phyloP scores from a whole-genome alignment of 345 rosid genomes.

The Arabidopsis thaliana region DNA sequence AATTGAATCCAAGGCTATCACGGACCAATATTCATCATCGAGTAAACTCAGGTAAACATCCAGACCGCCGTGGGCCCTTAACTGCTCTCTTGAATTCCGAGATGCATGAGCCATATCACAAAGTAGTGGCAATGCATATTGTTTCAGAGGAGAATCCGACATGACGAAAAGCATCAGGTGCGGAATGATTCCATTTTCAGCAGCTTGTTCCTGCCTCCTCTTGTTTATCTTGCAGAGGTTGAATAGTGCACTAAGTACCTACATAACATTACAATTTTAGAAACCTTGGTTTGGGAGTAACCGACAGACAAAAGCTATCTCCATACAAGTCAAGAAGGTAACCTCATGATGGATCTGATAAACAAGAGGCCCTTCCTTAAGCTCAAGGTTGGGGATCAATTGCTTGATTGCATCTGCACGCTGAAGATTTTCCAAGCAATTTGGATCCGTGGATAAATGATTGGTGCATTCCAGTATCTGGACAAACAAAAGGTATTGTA shows the following conservation, averaged over 20 bases:
- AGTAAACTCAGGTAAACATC: constrained; percentile 93
- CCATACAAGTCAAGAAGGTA: constrained; percentile 41
- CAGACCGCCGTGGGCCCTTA: constrained; percentile 95
- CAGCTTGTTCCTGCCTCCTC: constrained; percentile 99
- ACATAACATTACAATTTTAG: constrained; percentile 35
- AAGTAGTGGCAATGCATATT: constrained; percentile 81
- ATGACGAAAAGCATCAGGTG: constrained; percentile 89
- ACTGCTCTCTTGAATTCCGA: constrained; percentile 94
- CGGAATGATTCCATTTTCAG: constrained; percentile 98
- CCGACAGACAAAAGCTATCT: constrained; percentile 5
- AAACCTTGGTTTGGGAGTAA: not conserved
- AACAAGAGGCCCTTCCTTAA: constrained; percentile 81
- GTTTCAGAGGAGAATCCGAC: constrained; percentile 80
- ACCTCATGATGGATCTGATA: constrained; percentile 86
- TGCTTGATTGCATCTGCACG: constrained; percentile 96
- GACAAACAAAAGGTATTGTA: constrained; percentile 30
- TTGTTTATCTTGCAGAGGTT: constrained; percentile 99
- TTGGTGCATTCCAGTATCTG: constrained; percentile 89
- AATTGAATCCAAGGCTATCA: constrained; percentile 90
- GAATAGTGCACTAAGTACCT: constrained; percentile 97
- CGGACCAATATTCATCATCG: constrained; percentile 88
- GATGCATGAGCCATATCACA: constrained; percentile 99
- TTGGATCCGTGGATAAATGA: constrained; percentile 89
- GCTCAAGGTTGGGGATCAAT: constrained; percentile 95
- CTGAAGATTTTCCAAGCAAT: constrained; percentile 97